Evolutionary conservation across 345 rosid genomes (phyloP), one percentile per base, ranked within the genome.

Genomic region (Cardamine resedifolia): DNA sequence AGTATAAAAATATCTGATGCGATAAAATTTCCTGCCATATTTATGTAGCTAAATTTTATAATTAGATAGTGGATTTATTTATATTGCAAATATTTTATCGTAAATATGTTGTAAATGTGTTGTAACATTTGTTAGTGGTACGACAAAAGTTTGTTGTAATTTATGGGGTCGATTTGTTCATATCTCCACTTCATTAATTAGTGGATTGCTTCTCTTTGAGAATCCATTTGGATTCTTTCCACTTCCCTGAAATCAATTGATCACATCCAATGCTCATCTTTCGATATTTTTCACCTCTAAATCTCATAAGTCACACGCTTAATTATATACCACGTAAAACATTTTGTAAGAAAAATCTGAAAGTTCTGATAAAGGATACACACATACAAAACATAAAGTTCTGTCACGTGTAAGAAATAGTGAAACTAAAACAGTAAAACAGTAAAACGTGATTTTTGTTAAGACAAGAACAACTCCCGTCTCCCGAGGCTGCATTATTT

Each of bases 401-500:
- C 4, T 45, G 56, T 58, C 66, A 58, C 66, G 48, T 59, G 28
- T 70, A 21, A 69, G 9, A 45, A 24, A 14, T 45, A 31, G 5
- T 30, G 56, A 20, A 24, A 56, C 15, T 41, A 58, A 1, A 57
- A 38, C 57, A 65, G 3, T 7, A 38, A 39, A 41, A 51, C 41
- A 68, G 41, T 6, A 43, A n/a, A n/a, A n/a, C n/a, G n/a, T n/a
- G n/a, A n/a, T n/a, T n/a, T n/a, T n/a, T n/a, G 20, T 33, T 58
- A 70, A 70, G 18, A 47, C 30, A 38, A 14, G 28, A 49, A 58
- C 55, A 33, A 5, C 8, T 43, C 2, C 44, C 39, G 2, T 15
- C 66, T 62, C 53, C 76, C 70, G 6, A 72, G 43, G 56, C 56
- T 38, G 31, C 63, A 39, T 62, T 71, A 71, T 71, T 61, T 71